Base-by-base conservation (phyloP, 345 rosid species). In the Corchorus capsularis region DNA sequence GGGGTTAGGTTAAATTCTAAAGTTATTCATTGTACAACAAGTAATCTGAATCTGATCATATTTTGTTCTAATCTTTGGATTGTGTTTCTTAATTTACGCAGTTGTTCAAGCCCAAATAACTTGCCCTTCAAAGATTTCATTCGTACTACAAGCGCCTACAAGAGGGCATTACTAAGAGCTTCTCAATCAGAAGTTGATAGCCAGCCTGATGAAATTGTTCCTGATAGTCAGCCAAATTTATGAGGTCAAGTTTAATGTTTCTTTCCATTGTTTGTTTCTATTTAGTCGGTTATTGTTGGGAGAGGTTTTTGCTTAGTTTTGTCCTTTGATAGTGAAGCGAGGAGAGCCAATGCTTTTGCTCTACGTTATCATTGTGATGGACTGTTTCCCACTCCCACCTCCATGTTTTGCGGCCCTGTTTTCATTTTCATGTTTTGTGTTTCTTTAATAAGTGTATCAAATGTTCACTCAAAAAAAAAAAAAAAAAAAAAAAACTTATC, bases 91-190 rank as follows among this genome's bases (percentile, higher is more conserved):
- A 55, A 8, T 54, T 72, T 45, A 77, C 68, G 43, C 85, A 86
- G 92, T 52, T 50, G 73, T 32, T 49, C 80, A 12, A 83, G 72
- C 32, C 69, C 64, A 14, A 72, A 54, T 39, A 46, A 60, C 80
- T 39, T 84, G 77, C 70, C 82, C 20, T 77, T 90, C 83, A 83
- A 78, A 35, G 52, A 45, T 53, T 82, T 88, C 77, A 78, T 90
- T 45, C 82, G 81, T 80, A 86, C 83, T 72, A 88, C 94, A 19
- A 89, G 83, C 77, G 81, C 87, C 16, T 90, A 72, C 82, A 88
- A 89, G 80, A 84, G 79, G 69, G 89, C 91, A 41, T 88, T 85
- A 83, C 78, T 82, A 71, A 76, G 81, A 20, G 90, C 87, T 32
- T 79, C 89, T 13, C 89, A 78, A 37, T 81, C 84, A 20, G 86